Conservation (phyloP, 1,284 basidiomycete species). For the Trametes pubescens region DNA sequence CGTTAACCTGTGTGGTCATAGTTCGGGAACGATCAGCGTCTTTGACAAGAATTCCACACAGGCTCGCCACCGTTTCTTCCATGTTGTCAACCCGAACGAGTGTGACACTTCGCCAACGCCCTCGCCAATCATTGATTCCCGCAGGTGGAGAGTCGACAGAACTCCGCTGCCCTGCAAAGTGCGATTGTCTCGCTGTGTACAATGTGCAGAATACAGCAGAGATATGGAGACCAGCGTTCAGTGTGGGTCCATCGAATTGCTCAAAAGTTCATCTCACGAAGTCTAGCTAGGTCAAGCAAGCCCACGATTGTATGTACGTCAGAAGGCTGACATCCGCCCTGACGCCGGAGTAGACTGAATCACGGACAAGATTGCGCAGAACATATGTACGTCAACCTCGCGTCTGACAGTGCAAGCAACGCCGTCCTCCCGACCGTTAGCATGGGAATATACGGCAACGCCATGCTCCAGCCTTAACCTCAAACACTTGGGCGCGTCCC, state of each 20-base stretch:
- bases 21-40: too few relatives aligned
- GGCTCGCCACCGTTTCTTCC: background rate
- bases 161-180: too few relatives aligned
- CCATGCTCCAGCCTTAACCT: constrained; percentile 3
- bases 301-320: background rate
- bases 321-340: background rate
- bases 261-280: too few relatives aligned
- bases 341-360: too few relatives aligned
- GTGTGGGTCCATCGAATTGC: too few relatives aligned
- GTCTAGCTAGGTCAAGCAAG: background rate
- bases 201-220: background rate
- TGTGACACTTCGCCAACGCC: background rate
- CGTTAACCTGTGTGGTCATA: background rate
- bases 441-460: constrained; percentile 5
- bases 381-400: constrained; percentile 7
- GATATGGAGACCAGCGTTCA: background rate
- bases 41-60: too few relatives aligned
- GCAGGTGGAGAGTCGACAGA: background rate
- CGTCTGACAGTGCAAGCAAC: background rate
- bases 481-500: constrained; percentile 1
- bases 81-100: too few relatives aligned
- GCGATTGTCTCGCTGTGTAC: background rate
- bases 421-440: constrained; percentile 7
- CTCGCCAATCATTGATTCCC: constrained; percentile 9
- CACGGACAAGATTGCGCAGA: background rate